Evolutionary conservation across 768 basidiomycete species (phyloP).

Genomic region (Leccinum imitatum): DNA sequence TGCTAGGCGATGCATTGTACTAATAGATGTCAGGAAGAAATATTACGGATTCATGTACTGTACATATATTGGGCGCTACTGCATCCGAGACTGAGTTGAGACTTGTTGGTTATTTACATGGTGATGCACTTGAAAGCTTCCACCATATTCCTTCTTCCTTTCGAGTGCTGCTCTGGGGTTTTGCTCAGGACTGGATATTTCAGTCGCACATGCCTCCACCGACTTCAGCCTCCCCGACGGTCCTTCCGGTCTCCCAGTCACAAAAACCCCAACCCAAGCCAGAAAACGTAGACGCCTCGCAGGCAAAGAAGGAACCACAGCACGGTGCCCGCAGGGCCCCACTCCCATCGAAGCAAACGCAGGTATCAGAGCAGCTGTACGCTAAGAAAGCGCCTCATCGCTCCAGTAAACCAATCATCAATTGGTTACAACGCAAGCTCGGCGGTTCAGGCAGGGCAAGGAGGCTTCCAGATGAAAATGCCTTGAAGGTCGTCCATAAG

Average conservation of each 20-base stretch:
- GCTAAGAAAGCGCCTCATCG: conserved; percentile 66
- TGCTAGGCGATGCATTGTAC: not conserved
- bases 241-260: conserved; percentile 13
- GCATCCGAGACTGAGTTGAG: conserved; percentile 15
- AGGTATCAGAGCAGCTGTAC: conserved; percentile 34
- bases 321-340: conserved; percentile 18
- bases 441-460: conserved; percentile 64
- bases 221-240: conserved; percentile 13
- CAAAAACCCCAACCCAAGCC: conserved; percentile 18
- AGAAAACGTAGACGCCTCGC: conserved; percentile 6
- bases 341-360: conserved; percentile 24
- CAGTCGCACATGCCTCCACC: conserved; percentile 18
- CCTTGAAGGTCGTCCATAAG: conserved; percentile 15
- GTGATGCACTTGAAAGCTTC: conserved; percentile 4
- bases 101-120: conserved; percentile 11
- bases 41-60: not conserved
- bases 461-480: conserved; percentile 40
- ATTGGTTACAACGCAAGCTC: conserved; percentile 88
- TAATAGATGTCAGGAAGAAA: not conserved
- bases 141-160: not conserved
- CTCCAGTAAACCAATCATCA: conserved; percentile 82
- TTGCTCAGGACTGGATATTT: conserved; percentile 1
- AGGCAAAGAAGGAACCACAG: conserved; percentile 19
- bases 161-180: conserved; percentile 1
- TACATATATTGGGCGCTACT: conserved; percentile 4